A percentile compares a stretch with the other conserved stretches of the same genome.
These are phyloP conservation scores for Penicillium simplicissimum DNA, from an alignment of 495 filamentous ascomycete genomes.

Conservation along the genomic window DNA sequence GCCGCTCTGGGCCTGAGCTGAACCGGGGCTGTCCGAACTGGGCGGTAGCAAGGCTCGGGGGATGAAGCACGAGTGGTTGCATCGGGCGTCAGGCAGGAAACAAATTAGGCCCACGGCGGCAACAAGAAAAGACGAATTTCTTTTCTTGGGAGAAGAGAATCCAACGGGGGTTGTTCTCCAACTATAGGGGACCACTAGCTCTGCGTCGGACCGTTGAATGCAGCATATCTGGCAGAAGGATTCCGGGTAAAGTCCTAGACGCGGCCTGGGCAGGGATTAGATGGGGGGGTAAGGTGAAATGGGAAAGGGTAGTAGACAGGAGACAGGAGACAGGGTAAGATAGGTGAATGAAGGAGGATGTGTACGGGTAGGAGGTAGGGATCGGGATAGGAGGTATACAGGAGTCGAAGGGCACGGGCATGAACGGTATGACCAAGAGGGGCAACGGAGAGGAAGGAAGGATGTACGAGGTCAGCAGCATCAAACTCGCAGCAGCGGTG, in stretches of 20 bases:
- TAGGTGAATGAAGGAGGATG: neutral
- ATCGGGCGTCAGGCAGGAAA: conserved; percentile 36
- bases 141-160: conserved; percentile 12
- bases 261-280: neutral
- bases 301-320: neutral
- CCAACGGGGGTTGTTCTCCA: conserved; percentile 22
- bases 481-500: conserved; percentile 7
- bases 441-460: conserved; percentile 1
- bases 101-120: conserved; percentile 15
- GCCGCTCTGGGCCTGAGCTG: conserved; percentile 60
- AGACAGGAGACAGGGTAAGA: neutral
- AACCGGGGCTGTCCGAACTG: conserved; percentile 47
- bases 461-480: conserved; percentile 16
- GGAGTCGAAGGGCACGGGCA: neutral
- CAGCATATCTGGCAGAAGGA: conserved; percentile 40
- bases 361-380: neutral
- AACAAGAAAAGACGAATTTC: neutral
- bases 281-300: neutral
- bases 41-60: conserved; percentile 43
- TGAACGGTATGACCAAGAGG: conserved; percentile 2
- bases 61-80: conserved; percentile 52
- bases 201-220: conserved; percentile 22
- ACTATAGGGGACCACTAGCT: conserved; percentile 31
- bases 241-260: conserved; percentile 5
- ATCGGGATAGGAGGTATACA: neutral